A percentile compares a stretch with the other conserved stretches of the same genome.
These are phyloP conservation scores for Abrus pulchellus DNA, from an alignment of 306 rosid species.

Conservation along the genomic window DNA sequence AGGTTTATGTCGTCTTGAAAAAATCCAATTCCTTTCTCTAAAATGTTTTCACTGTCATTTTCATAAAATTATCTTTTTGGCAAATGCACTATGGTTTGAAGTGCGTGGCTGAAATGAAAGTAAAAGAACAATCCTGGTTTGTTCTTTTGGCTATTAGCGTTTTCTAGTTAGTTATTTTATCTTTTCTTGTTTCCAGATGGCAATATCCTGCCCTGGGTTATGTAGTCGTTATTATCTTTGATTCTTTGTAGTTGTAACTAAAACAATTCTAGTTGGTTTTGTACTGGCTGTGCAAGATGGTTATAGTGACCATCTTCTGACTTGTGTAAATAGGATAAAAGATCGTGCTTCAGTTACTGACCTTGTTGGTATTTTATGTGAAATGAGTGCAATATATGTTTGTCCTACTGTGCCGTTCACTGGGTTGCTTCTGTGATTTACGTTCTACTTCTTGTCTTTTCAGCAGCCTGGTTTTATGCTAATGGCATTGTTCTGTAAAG, in stretches of 20 bases:
- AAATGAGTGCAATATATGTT: conserved; percentile 14
- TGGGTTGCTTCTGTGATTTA: conserved; percentile 10
- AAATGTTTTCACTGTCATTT: neutral
- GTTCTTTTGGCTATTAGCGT: conserved; percentile 1
- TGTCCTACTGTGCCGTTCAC: neutral
- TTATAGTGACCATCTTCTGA: conserved; percentile 5
- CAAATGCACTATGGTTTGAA: neutral
- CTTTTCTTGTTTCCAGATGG: conserved; percentile 9
- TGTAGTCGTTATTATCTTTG: neutral
- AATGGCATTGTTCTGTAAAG: conserved; percentile 22
- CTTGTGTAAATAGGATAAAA: conserved; percentile 18
- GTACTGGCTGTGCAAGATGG: conserved; percentile 2
- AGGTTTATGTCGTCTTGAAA: neutral
- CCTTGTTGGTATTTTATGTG: neutral
- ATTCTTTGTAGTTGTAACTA: conserved; percentile 3
- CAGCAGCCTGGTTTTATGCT: conserved; percentile 25
- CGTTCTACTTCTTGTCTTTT: neutral
- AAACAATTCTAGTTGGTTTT: conserved; percentile 22
- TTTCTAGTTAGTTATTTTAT: conserved; percentile 25
- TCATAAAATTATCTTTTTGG: neutral
- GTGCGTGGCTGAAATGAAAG: neutral
- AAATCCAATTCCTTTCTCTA: conserved; percentile 1
- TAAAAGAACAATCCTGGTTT: neutral
- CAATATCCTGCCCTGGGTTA: conserved; percentile 7
- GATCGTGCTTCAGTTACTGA: neutral